Evolutionary conservation across 192 early-diverging fungal genomes (phyloP).

Genomic region (Coemansia sp.): DNA sequence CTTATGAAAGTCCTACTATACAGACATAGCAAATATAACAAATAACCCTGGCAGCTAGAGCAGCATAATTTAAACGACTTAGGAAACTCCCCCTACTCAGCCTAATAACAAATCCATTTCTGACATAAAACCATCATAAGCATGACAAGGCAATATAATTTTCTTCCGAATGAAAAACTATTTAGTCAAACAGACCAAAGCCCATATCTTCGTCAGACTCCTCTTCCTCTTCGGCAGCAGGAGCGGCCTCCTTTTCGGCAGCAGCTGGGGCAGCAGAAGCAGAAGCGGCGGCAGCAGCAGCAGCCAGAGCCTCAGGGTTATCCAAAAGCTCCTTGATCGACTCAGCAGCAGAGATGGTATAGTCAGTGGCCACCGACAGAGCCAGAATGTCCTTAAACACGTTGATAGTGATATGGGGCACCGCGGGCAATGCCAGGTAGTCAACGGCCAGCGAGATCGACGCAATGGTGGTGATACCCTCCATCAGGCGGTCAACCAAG

Average conservation of each 20-base stretch:
- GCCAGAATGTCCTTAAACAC: conserved; percentile 96
- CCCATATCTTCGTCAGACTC: conserved; percentile 90
- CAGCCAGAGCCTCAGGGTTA: conserved; percentile 86
- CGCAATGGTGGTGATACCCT: conserved; percentile 70
- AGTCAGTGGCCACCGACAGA: conserved; percentile 85
- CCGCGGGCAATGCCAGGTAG: conserved; percentile 79
- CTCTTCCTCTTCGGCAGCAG: conserved; percentile 76
- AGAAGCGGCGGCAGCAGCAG: conserved; percentile 72
- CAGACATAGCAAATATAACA: too few relatives aligned
- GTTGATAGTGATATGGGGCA: conserved; percentile 96
- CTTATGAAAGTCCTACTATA: too few relatives aligned
- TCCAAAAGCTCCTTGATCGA: conserved; percentile 90
- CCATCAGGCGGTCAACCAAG: conserved; percentile 65
- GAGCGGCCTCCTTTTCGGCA: conserved; percentile 64
- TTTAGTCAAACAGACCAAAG: conserved; percentile 87
- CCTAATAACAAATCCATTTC: too few relatives aligned
- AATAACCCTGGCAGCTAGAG: too few relatives aligned
- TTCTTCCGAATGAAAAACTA: too few relatives aligned
- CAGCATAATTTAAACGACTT: too few relatives aligned
- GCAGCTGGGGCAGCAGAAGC: conserved; percentile 65
- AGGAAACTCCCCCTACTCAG: too few relatives aligned
- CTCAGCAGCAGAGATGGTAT: conserved; percentile 87
- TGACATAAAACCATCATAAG: too few relatives aligned
- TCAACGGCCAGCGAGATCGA: conserved; percentile 77
- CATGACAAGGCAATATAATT: too few relatives aligned